Evolutionary conservation across 176 grass and related monocot species (phyloP).

Genomic region (Avena eriantha): DNA sequence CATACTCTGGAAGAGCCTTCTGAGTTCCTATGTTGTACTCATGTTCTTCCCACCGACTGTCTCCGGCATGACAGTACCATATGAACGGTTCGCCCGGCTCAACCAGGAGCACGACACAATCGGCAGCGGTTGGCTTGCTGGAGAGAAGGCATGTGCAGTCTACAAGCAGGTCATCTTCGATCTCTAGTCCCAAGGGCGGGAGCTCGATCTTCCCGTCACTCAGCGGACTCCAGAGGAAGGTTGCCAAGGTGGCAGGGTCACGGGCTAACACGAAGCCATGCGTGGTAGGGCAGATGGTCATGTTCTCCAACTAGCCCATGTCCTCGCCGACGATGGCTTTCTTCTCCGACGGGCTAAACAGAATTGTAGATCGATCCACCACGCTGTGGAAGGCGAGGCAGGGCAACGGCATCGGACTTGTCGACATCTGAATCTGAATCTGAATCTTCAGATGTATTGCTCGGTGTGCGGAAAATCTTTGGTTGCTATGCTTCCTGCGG

Average conservation of each 20-base stretch:
- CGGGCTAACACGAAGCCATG: background rate
- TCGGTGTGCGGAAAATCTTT: background rate
- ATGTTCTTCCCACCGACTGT: background rate
- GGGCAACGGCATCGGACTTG: background rate
- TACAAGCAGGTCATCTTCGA: background rate
- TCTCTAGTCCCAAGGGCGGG: background rate
- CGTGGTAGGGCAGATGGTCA: background rate
- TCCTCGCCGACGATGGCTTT: background rate
- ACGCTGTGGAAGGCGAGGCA: slow-evolving; percentile 17
- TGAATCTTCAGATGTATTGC: background rate
- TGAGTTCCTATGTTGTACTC: slow-evolving; percentile 14
- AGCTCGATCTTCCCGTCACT: slow-evolving; percentile 12
- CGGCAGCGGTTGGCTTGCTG: background rate
- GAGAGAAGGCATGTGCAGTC: slow-evolving; percentile 1
- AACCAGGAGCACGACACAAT: background rate
- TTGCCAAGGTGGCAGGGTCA: background rate
- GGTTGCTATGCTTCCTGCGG: background rate
- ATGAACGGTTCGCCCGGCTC: background rate
- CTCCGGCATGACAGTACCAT: background rate
- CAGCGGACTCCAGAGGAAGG: background rate
- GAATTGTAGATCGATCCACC: background rate
- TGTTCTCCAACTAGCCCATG: background rate
- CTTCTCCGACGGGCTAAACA: background rate
- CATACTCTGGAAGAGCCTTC: background rate
- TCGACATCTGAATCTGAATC: background rate